Evolutionary conservation across 2,329 filamentous ascomycete species (phyloP).

Genomic region (Exophiala oligosperma): DNA sequence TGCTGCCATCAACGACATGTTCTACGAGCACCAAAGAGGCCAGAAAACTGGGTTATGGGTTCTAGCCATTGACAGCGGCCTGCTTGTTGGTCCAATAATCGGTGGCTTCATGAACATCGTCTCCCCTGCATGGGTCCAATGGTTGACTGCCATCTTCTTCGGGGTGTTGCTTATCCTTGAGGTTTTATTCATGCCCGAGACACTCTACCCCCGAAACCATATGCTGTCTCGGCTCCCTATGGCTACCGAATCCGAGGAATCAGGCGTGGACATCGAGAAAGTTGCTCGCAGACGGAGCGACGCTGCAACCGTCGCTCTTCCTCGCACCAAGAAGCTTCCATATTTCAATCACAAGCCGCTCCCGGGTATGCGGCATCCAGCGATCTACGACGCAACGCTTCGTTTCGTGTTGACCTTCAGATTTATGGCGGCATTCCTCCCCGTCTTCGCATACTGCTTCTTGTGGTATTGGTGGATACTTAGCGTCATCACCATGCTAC

Average conservation of each 20-base stretch:
- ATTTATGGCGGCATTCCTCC: conserved; percentile 47
- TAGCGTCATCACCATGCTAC: conserved; percentile 54
- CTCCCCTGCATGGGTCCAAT: conserved; percentile 54
- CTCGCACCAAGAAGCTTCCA: conserved; percentile 44
- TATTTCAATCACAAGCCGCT: conserved; percentile 40
- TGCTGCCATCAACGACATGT: conserved; percentile 55
- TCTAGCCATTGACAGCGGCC: conserved; percentile 55
- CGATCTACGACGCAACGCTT: conserved; percentile 46
- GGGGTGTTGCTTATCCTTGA: conserved; percentile 50
- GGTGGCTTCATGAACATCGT: conserved; percentile 54
- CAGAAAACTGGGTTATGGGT: conserved; percentile 59
- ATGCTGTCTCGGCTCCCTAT: conserved; percentile 46
- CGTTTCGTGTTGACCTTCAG: conserved; percentile 51
- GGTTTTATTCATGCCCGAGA: conserved; percentile 55
- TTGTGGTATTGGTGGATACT: conserved; percentile 60
- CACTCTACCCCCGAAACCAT: conserved; percentile 54
- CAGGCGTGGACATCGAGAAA: conserved; percentile 33
- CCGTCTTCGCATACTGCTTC: conserved; percentile 53
- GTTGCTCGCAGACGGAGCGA: conserved; percentile 22
- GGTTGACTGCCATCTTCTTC: conserved; percentile 57
- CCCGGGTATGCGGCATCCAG: conserved; percentile 54
- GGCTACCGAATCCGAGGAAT: conserved; percentile 1
- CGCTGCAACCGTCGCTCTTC: conserved; percentile 27
- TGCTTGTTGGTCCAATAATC: conserved; percentile 52
- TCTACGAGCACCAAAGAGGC: conserved; percentile 58